A percentile compares a stretch with the other conserved stretches of the same genome.
Conservation (phyloP, 225 moss, liverwort and hornwort genomes). For the Asterella californica region DNA sequence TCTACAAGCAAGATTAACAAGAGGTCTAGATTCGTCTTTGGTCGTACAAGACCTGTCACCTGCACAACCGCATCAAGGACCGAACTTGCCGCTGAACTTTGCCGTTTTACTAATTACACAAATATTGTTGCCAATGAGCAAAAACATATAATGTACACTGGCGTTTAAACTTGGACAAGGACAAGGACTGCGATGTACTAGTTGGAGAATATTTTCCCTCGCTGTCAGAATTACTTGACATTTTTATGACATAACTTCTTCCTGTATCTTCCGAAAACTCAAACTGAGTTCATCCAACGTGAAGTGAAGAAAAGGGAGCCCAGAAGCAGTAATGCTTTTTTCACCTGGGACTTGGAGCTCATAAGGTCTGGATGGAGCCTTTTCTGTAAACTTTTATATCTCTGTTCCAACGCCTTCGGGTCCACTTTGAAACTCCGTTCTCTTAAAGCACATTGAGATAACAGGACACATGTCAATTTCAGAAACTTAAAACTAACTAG, state of each 20-base stretch:
- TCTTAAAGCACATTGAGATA: constrained; percentile 31
- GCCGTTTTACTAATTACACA: not conserved
- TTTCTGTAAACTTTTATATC: constrained; percentile 83
- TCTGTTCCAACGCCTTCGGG: constrained; percentile 60
- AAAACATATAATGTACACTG: too few species aligned
- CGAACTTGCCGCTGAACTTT: constrained; percentile 2
- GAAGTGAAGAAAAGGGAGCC: not conserved
- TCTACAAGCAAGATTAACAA: constrained; percentile 11
- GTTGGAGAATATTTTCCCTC: too few species aligned
- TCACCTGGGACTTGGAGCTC: constrained; percentile 68
- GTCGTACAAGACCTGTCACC: constrained; percentile 12
- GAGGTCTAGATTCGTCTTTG: not conserved
- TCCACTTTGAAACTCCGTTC: constrained; percentile 67
- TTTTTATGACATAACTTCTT: too few species aligned
- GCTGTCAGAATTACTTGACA: too few species aligned
- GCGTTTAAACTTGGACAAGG: too few species aligned
- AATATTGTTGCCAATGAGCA: not conserved
- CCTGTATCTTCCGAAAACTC: too few species aligned
- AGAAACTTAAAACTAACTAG: not conserved
- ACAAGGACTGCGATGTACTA: too few species aligned
- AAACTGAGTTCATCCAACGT: not conserved
- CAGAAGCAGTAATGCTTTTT: too few species aligned
- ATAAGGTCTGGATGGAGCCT: constrained; percentile 88
- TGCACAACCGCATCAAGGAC: constrained; percentile 15
- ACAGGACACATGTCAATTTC: not conserved